phyloP scores from a whole-genome alignment of 2,329 filamentous ascomycete genomes.

The Ophiocordyceps australis region DNA sequence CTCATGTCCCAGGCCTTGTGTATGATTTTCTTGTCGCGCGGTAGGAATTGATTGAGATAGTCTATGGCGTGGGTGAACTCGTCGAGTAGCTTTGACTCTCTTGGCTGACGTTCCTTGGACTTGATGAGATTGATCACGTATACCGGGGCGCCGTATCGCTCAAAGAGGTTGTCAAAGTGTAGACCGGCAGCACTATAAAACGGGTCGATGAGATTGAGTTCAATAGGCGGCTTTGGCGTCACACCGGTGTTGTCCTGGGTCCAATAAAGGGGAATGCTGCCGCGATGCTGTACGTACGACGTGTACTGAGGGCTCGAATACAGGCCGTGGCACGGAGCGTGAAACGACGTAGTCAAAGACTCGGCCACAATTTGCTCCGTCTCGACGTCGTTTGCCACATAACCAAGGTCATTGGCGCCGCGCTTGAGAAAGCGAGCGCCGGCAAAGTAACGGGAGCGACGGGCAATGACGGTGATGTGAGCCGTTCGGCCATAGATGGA shows the following conservation, averaged over 20 bases:
- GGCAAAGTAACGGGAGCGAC: slow-evolving; percentile 83
- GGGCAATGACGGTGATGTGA: slow-evolving; percentile 85
- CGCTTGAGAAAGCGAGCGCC: slow-evolving; percentile 89
- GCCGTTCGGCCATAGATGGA: slow-evolving; percentile 77
- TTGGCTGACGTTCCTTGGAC: slow-evolving; percentile 65
- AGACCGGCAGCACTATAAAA: slow-evolving; percentile 87
- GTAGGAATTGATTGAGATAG: slow-evolving; percentile 90
- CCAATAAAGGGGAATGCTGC: slow-evolving; percentile 95
- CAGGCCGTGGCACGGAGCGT: slow-evolving; percentile 69
- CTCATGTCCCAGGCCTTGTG: slow-evolving; percentile 99
- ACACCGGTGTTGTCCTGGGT: slow-evolving; percentile 92
- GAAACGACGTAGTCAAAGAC: slow-evolving; percentile 85
- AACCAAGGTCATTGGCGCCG: slow-evolving; percentile 79
- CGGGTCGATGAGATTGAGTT: slow-evolving; percentile 86
- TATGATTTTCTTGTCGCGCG: slow-evolving; percentile 65
- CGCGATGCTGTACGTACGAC: slow-evolving; percentile 90
- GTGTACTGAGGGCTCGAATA: slow-evolving; percentile 86
- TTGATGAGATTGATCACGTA: slow-evolving; percentile 90
- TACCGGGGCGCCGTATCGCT: slow-evolving; percentile 80
- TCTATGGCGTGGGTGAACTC: slow-evolving; percentile 78
- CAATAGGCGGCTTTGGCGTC: slow-evolving; percentile 89
- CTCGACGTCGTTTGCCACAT: slow-evolving; percentile 96
- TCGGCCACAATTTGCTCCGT: slow-evolving; percentile 97
- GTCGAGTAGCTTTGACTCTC: slow-evolving; percentile 77
- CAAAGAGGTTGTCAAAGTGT: slow-evolving; percentile 89